Base-by-base conservation (phyloP, 495 filamentous ascomycete genomes). In the Chaetomium cochliodes region DNA sequence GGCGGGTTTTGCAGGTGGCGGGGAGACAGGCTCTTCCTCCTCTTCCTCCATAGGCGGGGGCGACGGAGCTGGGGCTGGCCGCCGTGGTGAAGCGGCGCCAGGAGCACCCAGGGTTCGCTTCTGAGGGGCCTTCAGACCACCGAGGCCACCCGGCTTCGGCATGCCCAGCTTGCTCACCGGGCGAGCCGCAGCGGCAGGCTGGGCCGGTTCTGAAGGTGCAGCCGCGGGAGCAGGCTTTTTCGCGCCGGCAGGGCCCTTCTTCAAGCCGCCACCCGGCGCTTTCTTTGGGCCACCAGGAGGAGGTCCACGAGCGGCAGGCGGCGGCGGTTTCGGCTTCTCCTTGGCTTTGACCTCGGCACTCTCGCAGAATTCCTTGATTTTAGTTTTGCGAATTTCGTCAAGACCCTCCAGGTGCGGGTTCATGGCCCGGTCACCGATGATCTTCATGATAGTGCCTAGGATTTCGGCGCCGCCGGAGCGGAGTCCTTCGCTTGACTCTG, bases 401-500 rank as follows among this genome's bases (percentile, higher is more conserved):
- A 99, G 79, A 0, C 91, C 92, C 66, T 98, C 93, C n/a, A 99
- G 78, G 72, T 96, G 92, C 8, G 92, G 90, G 50, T 88, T 90
- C 94, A 98, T 99, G n/a, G 88, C 89, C 47, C 94, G 85, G 72
- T 99, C 96, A 50, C 96, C 93, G 81, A 97, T 89, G 54, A 99
- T 98, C 82, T 97, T 98, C 94, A 97, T 97, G 67, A 99, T 75
- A 0, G 92, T 97, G 65, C 96, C 96, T 20, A 99, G 80, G 41
- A 92, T 86, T 71, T 99, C 96, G 15, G 93, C 92, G 71, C 91
- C 94, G 50, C 91, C 91, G 44, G 91, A 88, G 73, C 96, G 85
- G 49, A 93, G 86, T 13, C 82, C 90, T 70, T 96, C 93, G 59
- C 84, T 90, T 1, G 91, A 91, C 67, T 99, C 96, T 0, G 93